phyloP scores from a whole-genome alignment of 805 yeast species.

The Metschnikowia koreensis region DNA sequence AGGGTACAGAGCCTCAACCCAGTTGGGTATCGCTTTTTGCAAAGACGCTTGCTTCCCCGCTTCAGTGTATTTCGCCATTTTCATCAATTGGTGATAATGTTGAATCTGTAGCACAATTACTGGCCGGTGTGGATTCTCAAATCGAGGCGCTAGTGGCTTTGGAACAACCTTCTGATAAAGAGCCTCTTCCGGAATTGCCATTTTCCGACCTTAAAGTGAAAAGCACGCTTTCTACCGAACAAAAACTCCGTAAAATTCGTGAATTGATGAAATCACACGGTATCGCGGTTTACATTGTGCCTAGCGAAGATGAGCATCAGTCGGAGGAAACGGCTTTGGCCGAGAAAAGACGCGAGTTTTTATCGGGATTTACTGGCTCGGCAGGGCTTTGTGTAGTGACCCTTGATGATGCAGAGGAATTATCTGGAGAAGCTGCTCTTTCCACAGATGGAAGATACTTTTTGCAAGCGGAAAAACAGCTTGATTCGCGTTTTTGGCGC shows the following conservation, averaged over 20 bases:
- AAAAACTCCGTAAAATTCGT: constrained; percentile 14
- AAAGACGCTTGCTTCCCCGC: constrained; percentile 21
- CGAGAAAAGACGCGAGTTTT: constrained; percentile 19
- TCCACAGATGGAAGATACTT: constrained; percentile 96
- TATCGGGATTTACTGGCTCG: constrained; percentile 21
- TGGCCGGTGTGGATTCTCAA: background rate
- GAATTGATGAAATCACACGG: constrained; percentile 14
- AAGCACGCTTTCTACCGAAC: constrained; percentile 1
- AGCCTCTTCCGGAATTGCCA: constrained; percentile 28
- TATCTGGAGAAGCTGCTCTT: constrained; percentile 68
- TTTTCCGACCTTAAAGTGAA: constrained; percentile 8
- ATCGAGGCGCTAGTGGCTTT: constrained; percentile 9
- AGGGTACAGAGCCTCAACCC: background rate
- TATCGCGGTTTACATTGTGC: constrained; percentile 20
- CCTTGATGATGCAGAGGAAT: constrained; percentile 36
- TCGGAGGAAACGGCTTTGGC: constrained; percentile 20
- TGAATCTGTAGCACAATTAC: background rate
- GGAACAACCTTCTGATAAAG: constrained; percentile 21
- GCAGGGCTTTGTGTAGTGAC: constrained; percentile 21
- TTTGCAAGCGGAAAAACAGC: constrained; percentile 81
- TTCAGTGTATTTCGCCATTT: constrained; percentile 25
- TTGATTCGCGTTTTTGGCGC: constrained; percentile 70
- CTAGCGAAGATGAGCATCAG: constrained; percentile 23
- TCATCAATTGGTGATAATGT: background rate
- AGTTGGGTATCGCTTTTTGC: constrained; percentile 14